Evolutionary conservation across 768 basidiomycete genomes (phyloP).

Genomic region (Rhizopogon vulgaris): DNA sequence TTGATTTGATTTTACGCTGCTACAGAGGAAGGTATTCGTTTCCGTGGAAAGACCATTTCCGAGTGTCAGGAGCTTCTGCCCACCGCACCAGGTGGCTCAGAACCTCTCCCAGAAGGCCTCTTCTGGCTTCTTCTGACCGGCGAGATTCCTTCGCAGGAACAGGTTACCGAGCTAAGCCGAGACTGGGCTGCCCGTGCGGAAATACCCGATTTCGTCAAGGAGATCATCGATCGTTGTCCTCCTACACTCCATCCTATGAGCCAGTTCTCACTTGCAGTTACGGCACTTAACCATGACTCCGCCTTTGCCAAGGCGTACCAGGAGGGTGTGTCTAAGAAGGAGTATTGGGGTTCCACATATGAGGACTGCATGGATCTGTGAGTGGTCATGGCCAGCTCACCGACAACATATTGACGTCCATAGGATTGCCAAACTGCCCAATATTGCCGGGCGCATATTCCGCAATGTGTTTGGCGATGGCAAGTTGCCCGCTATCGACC

Average conservation of each 20-base stretch:
- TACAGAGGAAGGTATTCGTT: slow-evolving; percentile 93
- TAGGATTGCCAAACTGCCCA: slow-evolving; percentile 94
- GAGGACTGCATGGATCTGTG: slow-evolving; percentile 89
- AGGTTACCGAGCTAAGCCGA: slow-evolving; percentile 77
- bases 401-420: slow-evolving; percentile 1
- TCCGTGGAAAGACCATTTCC: slow-evolving; percentile 93
- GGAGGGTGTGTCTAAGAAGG: slow-evolving; percentile 86
- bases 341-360: slow-evolving; percentile 94
- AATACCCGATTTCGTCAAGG: slow-evolving; percentile 93
- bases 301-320: slow-evolving; percentile 95
- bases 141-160: slow-evolving; percentile 87
- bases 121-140: slow-evolving; percentile 97
- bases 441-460: slow-evolving; percentile 91
- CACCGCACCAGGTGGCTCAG: slow-evolving; percentile 80
- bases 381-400: slow-evolving; percentile 1
- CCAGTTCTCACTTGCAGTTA: slow-evolving; percentile 94
- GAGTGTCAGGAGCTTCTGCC: slow-evolving; percentile 85
- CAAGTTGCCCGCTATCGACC: slow-evolving; percentile 83
- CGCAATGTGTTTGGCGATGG: slow-evolving; percentile 84
- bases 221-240: slow-evolving; percentile 89
- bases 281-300: slow-evolving; percentile 92
- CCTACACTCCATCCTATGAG: slow-evolving; percentile 97
- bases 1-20: background rate
- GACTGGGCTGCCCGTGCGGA: slow-evolving; percentile 94
- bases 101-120: slow-evolving; percentile 89